Conservation (phyloP, 371 early-diverging fungal species). For the Umbelopsis sp. region DNA sequence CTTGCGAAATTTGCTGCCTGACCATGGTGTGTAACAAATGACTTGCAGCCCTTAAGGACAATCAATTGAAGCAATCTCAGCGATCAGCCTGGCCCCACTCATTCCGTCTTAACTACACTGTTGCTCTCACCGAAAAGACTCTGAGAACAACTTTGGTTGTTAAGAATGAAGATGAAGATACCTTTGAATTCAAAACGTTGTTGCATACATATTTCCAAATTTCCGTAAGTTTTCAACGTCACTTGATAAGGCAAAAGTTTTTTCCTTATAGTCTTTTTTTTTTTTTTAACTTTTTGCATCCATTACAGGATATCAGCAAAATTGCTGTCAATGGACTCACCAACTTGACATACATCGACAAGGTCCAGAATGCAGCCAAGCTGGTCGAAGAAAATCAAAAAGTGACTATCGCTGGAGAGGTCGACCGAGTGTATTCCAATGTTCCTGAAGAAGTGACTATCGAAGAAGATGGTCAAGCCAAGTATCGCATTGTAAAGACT, state of each 20-base stretch:
- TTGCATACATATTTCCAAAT: conserved; percentile 91
- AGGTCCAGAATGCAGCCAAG: conserved; percentile 55
- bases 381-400: conserved; percentile 42
- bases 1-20: not conserved
- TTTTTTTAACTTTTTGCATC: not conserved
- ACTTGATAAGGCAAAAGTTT: not conserved
- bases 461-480: conserved; percentile 45
- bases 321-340: conserved; percentile 67
- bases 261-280: not conserved
- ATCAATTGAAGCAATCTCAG: conserved; percentile 58
- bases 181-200: conserved; percentile 84
- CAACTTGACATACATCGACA: conserved; percentile 70
- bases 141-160: conserved; percentile 70
- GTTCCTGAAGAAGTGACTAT: conserved; percentile 61
- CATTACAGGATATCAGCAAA: conserved; percentile 58
- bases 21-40: not conserved
- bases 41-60: conserved; percentile 58
- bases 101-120: conserved; percentile 81
- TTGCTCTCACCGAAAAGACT: conserved; percentile 71
- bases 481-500: conserved; percentile 53
- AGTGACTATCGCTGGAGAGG: conserved; percentile 65
- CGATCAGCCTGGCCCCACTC: conserved; percentile 68
- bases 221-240: conserved; percentile 46
- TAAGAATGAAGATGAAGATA: conserved; percentile 70
- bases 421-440: conserved; percentile 77